phyloP scores from a whole-genome alignment of 371 early-diverging fungal species.

The Gilbertella persicaria region DNA sequence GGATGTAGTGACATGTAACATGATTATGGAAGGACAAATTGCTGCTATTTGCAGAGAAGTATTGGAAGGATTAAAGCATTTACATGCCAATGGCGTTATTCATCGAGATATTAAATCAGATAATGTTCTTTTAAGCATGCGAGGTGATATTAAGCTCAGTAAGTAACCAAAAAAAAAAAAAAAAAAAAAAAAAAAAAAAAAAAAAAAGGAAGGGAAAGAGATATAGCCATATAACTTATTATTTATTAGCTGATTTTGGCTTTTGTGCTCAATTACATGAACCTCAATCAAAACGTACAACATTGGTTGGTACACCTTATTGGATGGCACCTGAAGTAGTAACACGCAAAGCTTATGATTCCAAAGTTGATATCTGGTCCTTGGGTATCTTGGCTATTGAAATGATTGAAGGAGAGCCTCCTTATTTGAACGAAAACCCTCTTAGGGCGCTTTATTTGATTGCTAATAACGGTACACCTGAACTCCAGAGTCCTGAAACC shows the following conservation, averaged over 20 bases:
- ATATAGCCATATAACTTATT: no score
- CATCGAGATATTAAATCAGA: conserved; percentile 98
- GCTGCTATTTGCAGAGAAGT: conserved; percentile 92
- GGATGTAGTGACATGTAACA: conserved; percentile 87
- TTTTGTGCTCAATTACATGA: conserved; percentile 93
- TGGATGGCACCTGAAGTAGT: conserved; percentile 99
- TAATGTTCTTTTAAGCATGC: conserved; percentile 85
- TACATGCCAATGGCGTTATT: conserved; percentile 94
- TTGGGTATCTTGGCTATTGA: conserved; percentile 97
- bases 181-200: no score
- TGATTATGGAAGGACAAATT: conserved; percentile 96
- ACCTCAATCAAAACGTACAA: conserved; percentile 77
- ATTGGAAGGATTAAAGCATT: conserved; percentile 86
- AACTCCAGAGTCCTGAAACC: conserved; percentile 83
- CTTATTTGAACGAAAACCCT: conserved; percentile 93
- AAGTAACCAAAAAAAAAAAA: conserved; percentile 42
- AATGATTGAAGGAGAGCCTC: conserved; percentile 95
- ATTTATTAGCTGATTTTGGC: conserved; percentile 84
- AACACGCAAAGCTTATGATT: conserved; percentile 88
- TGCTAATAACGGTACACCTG: conserved; percentile 94
- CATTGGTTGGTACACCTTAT: conserved; percentile 94
- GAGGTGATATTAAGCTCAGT: conserved; percentile 92
- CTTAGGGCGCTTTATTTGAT: conserved; percentile 85
- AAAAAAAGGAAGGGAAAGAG: no score
- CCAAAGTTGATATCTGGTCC: conserved; percentile 97